phyloP scores from a whole-genome alignment of 179 eudicot species.

The Beta lomatogona region DNA sequence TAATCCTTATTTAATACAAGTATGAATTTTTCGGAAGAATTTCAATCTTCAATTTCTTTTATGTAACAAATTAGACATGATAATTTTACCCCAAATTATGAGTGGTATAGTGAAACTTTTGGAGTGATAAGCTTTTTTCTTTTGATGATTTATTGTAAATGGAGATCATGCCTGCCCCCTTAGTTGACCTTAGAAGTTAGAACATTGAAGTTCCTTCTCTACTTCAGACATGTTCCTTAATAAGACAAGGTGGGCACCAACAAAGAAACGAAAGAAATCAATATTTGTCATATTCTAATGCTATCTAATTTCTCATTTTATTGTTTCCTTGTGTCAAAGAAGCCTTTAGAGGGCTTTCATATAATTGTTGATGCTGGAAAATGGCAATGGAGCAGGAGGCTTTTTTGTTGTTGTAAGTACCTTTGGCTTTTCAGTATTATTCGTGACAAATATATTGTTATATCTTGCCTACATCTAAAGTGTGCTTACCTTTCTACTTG shows the following conservation, averaged over 20 bases:
- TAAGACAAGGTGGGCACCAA: not conserved
- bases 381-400: constrained; percentile 98
- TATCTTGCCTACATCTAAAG: not conserved
- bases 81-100: constrained; percentile 1
- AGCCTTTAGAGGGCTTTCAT: constrained; percentile 96
- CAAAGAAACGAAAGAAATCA: not conserved
- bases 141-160: not conserved
- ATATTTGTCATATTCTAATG: not conserved
- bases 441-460: not conserved
- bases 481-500: not conserved
- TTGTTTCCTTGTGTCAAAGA: constrained; percentile 57
- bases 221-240: not conserved
- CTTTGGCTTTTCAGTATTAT: too few species aligned
- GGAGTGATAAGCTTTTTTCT: not conserved
- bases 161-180: not conserved
- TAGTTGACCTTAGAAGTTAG: not conserved
- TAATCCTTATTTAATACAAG: not conserved
- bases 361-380: constrained; percentile 80
- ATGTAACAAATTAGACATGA: not conserved
- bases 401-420: constrained; percentile 59
- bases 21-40: not conserved
- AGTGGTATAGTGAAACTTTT: not conserved
- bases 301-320: not conserved
- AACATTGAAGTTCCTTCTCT: not conserved
- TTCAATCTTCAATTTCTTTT: not conserved